These are phyloP conservation scores for Murraya paniculata DNA, from an alignment of 345 rosid species.

Conservation along the genomic window DNA sequence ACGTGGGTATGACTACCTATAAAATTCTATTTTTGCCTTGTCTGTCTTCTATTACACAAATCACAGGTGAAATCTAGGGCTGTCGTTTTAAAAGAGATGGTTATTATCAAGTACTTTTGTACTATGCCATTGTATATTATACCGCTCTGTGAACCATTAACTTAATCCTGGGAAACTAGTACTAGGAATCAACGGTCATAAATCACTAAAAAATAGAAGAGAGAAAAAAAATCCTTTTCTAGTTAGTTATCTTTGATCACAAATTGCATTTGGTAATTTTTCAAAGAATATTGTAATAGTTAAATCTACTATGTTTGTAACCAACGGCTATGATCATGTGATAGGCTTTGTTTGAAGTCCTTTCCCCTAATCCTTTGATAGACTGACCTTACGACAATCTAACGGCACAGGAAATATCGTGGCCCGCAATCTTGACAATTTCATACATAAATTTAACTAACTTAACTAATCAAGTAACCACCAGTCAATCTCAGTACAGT, in stretches of 20 bases:
- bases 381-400: conserved; percentile 5
- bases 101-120: not conserved
- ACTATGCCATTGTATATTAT: not conserved
- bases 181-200: not conserved
- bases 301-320: not conserved
- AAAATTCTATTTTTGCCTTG: conserved; percentile 11
- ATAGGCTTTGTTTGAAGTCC: not conserved
- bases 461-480: conserved; percentile 13
- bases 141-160: not conserved
- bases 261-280: too few species aligned
- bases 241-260: too few species aligned
- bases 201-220: not conserved
- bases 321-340: not conserved
- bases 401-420: not conserved
- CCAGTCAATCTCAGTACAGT: not conserved
- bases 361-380: not conserved
- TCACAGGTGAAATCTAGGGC: conserved; percentile 12
- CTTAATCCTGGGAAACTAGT: not conserved
- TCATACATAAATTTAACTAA: conserved; percentile 16
- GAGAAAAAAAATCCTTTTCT: too few species aligned
- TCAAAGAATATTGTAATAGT: not conserved
- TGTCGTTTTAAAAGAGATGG: conserved; percentile 11
- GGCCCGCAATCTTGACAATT: conserved; percentile 14
- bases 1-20: not conserved
- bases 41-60: conserved; percentile 1